Base-by-base conservation (phyloP, 1,284 basidiomycete genomes). In the Boletus nobilissimus region DNA sequence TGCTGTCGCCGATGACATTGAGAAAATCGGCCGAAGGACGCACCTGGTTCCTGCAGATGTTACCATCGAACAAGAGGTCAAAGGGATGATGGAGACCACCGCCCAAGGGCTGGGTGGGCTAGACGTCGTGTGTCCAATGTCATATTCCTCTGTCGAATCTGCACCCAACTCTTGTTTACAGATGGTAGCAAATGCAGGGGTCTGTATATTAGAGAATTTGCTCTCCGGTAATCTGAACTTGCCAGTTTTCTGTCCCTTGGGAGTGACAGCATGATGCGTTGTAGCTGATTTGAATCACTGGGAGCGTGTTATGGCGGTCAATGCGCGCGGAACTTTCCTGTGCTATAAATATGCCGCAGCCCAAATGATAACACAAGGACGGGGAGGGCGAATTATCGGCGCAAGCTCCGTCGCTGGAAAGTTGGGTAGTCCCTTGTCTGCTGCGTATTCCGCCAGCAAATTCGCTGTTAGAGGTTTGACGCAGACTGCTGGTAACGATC, bases 361-460 rank as follows among this genome's bases (percentile, higher is more conserved):
- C 13, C 84, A 85, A 51, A 86, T 87, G 86, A 82, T 87, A 69
- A 76, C 77, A 72, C 87, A 87, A 80, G 87, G 86, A 51, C 80
- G 79, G 32, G 87, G 87, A 6, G 88, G 88, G 10, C 77, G 86
- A 16, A 84, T 89, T 34, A 85, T 89, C 26, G 87, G 85, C 9
- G 83, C 85, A 24, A 84, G 81, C 24, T 86, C 85, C 13, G 0
- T 81, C 8, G 71, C 76, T 8, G 84, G 85, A 24, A 83, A 82
- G 68, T 0, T 74, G 18, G 80, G 81, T 48, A 22, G 34, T 3
- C 69, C 76, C 3, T 51, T 73, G 3, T 8, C 16, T 36, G 46
- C 54, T 3, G 76, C 80, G 3, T 86, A 86, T 72, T 62, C 67
- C 16, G 81, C 86, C 19, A 84, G 80, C 67, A 86, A 86, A 51